These are phyloP conservation scores for Fusarium sarcochroum DNA, from an alignment of 2,329 filamentous ascomycete species.

Conservation along the genomic window DNA sequence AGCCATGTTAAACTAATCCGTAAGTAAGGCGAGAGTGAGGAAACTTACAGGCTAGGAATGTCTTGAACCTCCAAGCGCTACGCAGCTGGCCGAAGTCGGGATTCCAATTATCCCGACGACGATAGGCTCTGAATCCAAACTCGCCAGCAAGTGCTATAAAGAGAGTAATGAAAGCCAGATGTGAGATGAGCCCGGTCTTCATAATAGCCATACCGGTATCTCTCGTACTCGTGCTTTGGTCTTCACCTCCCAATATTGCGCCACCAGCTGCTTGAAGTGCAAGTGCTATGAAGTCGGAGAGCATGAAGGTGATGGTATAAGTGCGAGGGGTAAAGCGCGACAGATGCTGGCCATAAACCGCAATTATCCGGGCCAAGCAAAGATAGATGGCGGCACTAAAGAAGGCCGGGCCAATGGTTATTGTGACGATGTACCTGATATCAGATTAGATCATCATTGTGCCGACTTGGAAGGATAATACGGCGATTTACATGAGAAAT, in stretches of 20 bases:
- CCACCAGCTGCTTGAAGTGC: conserved; percentile 59
- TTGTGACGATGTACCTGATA: conserved; percentile 56
- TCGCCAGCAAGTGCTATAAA: too few species aligned
- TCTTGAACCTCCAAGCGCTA: conserved; percentile 17
- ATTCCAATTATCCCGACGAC: conserved; percentile 24
- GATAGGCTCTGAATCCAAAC: not conserved
- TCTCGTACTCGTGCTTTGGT: too few species aligned
- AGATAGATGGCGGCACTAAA: conserved; percentile 74
- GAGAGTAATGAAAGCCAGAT: too few species aligned
- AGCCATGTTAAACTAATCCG: not conserved
- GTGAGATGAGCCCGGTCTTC: too few species aligned
- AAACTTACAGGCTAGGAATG: conserved; percentile 29
- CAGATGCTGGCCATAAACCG: conserved; percentile 57
- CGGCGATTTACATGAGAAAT: conserved; percentile 66
- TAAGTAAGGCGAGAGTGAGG: too few species aligned
- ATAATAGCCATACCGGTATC: too few species aligned
- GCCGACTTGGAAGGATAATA: not conserved
- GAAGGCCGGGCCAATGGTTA: conserved; percentile 75
- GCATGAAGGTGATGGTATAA: conserved; percentile 54
- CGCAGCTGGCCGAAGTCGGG: conserved; percentile 27
- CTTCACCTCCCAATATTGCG: too few species aligned
- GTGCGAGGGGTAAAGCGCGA: conserved; percentile 51
- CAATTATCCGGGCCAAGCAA: conserved; percentile 64
- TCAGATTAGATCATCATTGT: too few species aligned
- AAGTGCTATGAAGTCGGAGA: conserved; percentile 65